Evolutionary conservation across 2,329 filamentous ascomycete species (phyloP).

Genomic region (Paecilomyces variotii): DNA sequence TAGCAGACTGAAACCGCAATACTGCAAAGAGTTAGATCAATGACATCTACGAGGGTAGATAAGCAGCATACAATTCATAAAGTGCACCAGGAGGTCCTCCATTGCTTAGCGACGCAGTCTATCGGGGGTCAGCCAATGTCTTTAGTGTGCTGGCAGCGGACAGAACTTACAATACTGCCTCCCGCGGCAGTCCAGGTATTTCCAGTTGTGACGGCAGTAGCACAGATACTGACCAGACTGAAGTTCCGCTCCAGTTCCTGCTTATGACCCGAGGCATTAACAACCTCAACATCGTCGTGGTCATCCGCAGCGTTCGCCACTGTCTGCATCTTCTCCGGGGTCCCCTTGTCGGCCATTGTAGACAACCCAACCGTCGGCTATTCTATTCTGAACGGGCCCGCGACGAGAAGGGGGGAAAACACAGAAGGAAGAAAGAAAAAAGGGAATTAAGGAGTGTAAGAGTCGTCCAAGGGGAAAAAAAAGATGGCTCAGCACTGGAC

Average conservation of each 20-base stretch:
- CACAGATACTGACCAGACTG: slow-evolving; percentile 51
- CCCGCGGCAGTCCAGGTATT: slow-evolving; percentile 59
- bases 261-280: slow-evolving; percentile 57
- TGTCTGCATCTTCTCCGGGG: slow-evolving; percentile 15
- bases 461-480: neutral
- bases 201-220: slow-evolving; percentile 54
- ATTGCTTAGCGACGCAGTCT: slow-evolving; percentile 49
- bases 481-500: neutral
- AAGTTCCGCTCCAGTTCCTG: slow-evolving; percentile 59
- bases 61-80: slow-evolving; percentile 48
- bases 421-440: neutral
- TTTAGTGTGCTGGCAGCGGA: slow-evolving; percentile 28
- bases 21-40: slow-evolving; percentile 16
- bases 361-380: neutral
- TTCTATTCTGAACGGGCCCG: neutral
- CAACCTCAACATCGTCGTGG: slow-evolving; percentile 27
- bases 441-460: neutral
- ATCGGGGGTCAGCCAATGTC: neutral
- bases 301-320: slow-evolving; percentile 19
- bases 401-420: neutral
- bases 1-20: slow-evolving; percentile 45
- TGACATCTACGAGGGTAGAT: neutral
- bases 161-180: slow-evolving; percentile 50
- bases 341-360: slow-evolving; percentile 10
- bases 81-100: slow-evolving; percentile 55